These are phyloP conservation scores for Ascobolus immersus DNA, from an alignment of 495 filamentous ascomycete genomes.

Conservation along the genomic window DNA sequence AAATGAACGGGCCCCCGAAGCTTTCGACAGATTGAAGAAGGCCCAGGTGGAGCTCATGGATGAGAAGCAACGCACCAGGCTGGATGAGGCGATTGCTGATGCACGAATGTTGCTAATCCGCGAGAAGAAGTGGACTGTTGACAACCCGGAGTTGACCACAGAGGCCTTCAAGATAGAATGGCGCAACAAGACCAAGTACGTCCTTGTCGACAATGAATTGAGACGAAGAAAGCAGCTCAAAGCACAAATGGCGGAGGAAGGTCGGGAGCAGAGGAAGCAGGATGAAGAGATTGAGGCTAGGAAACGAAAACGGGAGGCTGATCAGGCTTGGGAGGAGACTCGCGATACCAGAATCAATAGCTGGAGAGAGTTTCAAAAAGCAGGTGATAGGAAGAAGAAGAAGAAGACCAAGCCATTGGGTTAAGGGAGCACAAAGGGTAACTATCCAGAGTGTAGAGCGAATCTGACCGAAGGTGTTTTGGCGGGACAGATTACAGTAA, in stretches of 20 bases:
- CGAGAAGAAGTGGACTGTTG: constrained; percentile 73
- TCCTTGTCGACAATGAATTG: constrained; percentile 81
- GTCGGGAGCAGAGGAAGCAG: constrained; percentile 59
- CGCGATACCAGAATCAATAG: constrained; percentile 76
- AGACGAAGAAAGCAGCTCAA: constrained; percentile 62
- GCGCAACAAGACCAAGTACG: constrained; percentile 73
- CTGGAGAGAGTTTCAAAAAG: constrained; percentile 81
- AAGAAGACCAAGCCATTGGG: constrained; percentile 75
- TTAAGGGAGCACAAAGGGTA: too few species aligned
- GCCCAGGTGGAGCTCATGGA: constrained; percentile 78
- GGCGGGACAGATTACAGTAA: too few species aligned
- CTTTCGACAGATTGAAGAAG: constrained; percentile 91
- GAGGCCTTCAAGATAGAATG: constrained; percentile 59
- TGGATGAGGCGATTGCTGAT: constrained; percentile 90
- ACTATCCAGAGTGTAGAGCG: too few species aligned
- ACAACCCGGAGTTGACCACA: constrained; percentile 63
- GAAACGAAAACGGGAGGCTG: constrained; percentile 80
- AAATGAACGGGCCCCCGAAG: constrained; percentile 75
- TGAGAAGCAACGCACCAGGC: constrained; percentile 59
- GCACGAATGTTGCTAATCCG: constrained; percentile 83
- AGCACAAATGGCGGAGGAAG: constrained; percentile 90
- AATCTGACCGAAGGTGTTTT: too few species aligned
- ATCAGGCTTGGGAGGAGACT: constrained; percentile 79
- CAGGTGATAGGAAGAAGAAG: constrained; percentile 55
- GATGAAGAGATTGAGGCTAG: constrained; percentile 69